These are phyloP conservation scores for Emericellopsis atlantica DNA, from an alignment of 2,329 filamentous ascomycete species.

Conservation along the genomic window DNA sequence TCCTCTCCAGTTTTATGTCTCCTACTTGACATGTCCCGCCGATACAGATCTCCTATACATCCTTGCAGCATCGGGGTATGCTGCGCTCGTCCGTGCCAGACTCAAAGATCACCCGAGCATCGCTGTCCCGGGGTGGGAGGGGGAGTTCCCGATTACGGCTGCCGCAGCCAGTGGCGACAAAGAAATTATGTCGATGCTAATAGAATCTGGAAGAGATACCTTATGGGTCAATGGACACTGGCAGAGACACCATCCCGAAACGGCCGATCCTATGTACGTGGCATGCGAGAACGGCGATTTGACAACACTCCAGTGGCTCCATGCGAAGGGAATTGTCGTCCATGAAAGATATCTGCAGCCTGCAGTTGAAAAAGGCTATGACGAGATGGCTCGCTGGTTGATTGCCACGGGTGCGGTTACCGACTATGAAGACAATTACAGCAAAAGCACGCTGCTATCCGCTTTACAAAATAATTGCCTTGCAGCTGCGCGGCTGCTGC, in stretches of 20 bases:
- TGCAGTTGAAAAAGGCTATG: neutral
- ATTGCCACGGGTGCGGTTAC: neutral
- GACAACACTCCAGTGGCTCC: neutral
- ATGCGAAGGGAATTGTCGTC: neutral
- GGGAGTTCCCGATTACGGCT: neutral
- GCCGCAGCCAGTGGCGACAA: neutral
- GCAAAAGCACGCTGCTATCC: neutral
- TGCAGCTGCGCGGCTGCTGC: neutral
- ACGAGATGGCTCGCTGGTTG: neutral
- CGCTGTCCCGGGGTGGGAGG: neutral
- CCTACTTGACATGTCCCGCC: too few species aligned
- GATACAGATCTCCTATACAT: neutral
- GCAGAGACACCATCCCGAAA: too few species aligned
- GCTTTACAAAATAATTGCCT: neutral
- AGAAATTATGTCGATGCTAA: neutral
- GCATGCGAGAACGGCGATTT: neutral
- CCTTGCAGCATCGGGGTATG: neutral
- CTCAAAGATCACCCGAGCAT: neutral
- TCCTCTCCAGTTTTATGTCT: slow-evolving; percentile 14
- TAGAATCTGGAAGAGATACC: neutral
- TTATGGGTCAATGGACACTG: neutral
- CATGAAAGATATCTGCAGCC: neutral
- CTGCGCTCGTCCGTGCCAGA: neutral
- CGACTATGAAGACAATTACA: neutral
- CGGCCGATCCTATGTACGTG: too few species aligned